Evolutionary conservation across 371 early-diverging fungal genomes (phyloP).

Genomic region (Actinomortierella wolfii): DNA sequence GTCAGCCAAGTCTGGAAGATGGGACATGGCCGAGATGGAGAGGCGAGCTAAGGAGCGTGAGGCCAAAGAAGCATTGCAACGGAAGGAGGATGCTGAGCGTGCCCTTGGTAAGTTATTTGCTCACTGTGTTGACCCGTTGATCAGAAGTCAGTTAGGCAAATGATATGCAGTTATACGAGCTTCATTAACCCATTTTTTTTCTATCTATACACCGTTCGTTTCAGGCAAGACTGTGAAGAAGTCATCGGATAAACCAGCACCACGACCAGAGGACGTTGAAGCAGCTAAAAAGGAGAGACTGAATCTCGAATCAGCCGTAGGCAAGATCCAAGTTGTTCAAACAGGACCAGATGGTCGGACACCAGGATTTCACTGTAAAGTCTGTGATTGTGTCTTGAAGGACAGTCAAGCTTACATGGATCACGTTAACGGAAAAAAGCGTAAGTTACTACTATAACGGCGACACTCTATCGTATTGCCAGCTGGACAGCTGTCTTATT

Average conservation of each 20-base stretch:
- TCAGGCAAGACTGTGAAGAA: constrained; percentile 35
- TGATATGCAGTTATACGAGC: constrained; percentile 14
- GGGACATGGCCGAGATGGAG: constrained; percentile 72
- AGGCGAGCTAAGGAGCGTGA: constrained; percentile 63
- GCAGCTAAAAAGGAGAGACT: constrained; percentile 53
- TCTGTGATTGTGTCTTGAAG: constrained; percentile 85
- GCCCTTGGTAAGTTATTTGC: constrained; percentile 47
- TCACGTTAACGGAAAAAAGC: constrained; percentile 90
- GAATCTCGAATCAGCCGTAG: constrained; percentile 74
- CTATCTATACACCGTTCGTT: background rate
- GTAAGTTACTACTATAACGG: constrained; percentile 48
- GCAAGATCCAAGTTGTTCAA: constrained; percentile 84
- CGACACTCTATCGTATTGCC: background rate
- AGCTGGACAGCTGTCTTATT: too few species aligned
- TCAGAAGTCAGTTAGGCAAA: too few species aligned
- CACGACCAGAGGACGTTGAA: constrained; percentile 26
- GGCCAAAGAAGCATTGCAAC: constrained; percentile 36
- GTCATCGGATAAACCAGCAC: constrained; percentile 16
- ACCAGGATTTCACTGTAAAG: constrained; percentile 92
- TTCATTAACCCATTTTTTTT: background rate
- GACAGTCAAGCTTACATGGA: constrained; percentile 88
- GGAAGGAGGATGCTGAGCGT: constrained; percentile 47
- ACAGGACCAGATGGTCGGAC: constrained; percentile 63
- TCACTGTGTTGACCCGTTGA: too few species aligned
- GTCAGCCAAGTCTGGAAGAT: constrained; percentile 40